Percentiles rank a stretch among this genome's conserved stretches.
phyloP scores from a whole-genome alignment of 108 stramenopile species.

The Fragilariopsis cylindrus region DNA sequence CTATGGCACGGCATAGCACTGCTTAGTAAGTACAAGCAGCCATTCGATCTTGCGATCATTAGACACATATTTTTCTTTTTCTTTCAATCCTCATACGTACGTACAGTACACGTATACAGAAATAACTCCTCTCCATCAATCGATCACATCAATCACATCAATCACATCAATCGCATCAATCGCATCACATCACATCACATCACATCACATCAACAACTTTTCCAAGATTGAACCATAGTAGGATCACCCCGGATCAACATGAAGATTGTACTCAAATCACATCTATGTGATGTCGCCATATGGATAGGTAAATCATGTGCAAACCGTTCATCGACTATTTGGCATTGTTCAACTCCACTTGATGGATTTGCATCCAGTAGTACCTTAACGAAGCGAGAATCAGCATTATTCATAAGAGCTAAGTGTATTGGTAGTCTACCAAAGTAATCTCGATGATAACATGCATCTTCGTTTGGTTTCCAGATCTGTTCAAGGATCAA shows the following conservation, averaged over 20 bases:
- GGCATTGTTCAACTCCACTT: conserved; percentile 27
- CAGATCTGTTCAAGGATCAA: conserved; percentile 35
- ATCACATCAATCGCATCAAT: too few species aligned
- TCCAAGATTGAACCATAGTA: conserved; percentile 31
- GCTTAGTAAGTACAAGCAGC: too few species aligned
- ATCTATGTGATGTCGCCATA: conserved; percentile 39
- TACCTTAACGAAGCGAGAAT: conserved; percentile 26
- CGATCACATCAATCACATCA: too few species aligned
- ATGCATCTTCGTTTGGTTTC: conserved; percentile 25
- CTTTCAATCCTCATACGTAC: too few species aligned
- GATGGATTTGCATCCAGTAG: conserved; percentile 40
- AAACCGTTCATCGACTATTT: conserved; percentile 12
- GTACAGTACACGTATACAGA: too few species aligned
- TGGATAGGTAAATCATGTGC: conserved; percentile 31
- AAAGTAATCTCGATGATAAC: conserved; percentile 29
- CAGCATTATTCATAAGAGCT: conserved; percentile 32
- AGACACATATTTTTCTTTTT: too few species aligned
- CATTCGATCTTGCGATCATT: too few species aligned
- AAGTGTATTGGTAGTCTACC: conserved; percentile 43
- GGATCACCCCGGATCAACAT: conserved; percentile 50
- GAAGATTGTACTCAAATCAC: conserved; percentile 51
- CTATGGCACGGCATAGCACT: too few species aligned
- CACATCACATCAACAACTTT: background rate
- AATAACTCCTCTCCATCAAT: too few species aligned
- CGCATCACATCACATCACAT: too few species aligned